Evolutionary conservation across 2,329 filamentous ascomycete genomes (phyloP).

Genomic region (Colletotrichum acutatum): DNA sequence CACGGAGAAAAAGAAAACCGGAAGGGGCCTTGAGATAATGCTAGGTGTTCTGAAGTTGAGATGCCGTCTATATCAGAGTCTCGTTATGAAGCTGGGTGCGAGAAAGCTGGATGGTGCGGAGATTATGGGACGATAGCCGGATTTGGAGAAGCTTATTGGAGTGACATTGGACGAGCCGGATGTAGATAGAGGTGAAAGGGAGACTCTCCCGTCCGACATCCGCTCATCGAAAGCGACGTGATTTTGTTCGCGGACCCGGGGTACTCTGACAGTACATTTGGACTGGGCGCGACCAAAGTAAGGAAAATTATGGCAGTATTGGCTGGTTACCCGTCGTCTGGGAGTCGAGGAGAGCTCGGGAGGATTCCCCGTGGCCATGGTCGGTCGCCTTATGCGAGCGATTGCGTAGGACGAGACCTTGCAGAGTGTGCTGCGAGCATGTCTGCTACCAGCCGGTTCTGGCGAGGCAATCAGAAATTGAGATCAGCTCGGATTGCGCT

Average conservation of each 20-base stretch:
- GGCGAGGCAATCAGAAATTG: background rate
- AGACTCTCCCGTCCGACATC: constrained; percentile 17
- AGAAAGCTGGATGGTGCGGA: background rate
- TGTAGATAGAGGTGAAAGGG: background rate
- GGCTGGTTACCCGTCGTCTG: constrained; percentile 15
- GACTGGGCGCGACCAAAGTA: background rate
- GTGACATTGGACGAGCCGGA: constrained; percentile 14
- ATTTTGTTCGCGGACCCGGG: background rate
- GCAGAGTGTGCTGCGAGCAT: background rate
- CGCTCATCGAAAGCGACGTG: constrained; percentile 8
- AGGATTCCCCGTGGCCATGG: constrained; percentile 10
- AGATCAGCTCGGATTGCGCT: background rate
- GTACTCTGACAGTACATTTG: background rate
- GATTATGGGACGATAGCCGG: constrained; percentile 14
- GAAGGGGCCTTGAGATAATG: background rate
- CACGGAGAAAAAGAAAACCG: background rate
- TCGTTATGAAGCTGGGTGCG: constrained; percentile 4
- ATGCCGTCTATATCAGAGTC: constrained; percentile 3
- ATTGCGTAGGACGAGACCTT: background rate
- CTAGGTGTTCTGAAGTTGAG: constrained; percentile 7
- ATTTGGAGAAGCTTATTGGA: constrained; percentile 10
- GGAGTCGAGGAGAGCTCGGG: constrained; percentile 12
- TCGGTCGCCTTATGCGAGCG: background rate
- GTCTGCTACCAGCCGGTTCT: background rate
- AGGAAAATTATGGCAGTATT: background rate